Percentiles rank a stretch among this genome's conserved stretches.
Evolutionary conservation across 495 filamentous ascomycete species (phyloP).

Genomic region (Penicillium subrubescens): DNA sequence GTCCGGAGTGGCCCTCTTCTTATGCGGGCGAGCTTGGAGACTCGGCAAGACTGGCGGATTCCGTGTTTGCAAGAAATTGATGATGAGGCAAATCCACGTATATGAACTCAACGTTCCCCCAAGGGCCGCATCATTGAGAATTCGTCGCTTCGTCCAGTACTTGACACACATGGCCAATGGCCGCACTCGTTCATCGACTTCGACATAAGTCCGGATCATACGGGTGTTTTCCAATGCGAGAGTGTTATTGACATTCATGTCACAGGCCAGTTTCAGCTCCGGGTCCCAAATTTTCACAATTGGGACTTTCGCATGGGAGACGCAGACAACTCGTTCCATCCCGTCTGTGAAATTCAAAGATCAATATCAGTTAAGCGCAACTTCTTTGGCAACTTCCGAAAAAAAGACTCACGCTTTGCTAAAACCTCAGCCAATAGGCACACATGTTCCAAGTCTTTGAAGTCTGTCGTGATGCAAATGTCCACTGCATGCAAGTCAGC

Average conservation of each 20-base stretch:
- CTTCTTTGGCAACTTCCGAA: background rate
- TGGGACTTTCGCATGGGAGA: conserved; percentile 91
- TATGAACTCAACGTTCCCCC: conserved; percentile 97
- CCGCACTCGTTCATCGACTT: conserved; percentile 87
- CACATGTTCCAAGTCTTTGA: conserved; percentile 81
- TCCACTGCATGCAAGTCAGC: conserved; percentile 66
- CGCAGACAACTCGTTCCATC: conserved; percentile 93
- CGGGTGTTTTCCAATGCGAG: conserved; percentile 92
- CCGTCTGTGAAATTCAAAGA: conserved; percentile 61
- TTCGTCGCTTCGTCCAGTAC: conserved; percentile 90
- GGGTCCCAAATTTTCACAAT: conserved; percentile 99
- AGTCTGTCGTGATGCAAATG: conserved; percentile 91
- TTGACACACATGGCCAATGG: conserved; percentile 95
- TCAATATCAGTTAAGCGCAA: conserved; percentile 1
- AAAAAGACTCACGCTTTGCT: conserved; percentile 67
- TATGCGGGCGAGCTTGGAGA: conserved; percentile 74
- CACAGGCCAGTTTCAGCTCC: conserved; percentile 84
- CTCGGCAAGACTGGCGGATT: conserved; percentile 85
- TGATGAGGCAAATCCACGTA: conserved; percentile 99
- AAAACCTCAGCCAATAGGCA: conserved; percentile 85
- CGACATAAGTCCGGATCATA: conserved; percentile 97
- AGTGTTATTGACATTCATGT: conserved; percentile 99
- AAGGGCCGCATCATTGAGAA: conserved; percentile 91
- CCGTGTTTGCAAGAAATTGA: conserved; percentile 91
- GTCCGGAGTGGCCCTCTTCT: conserved; percentile 58